Base-by-base conservation (phyloP, 2,329 filamentous ascomycete species). In the Cladosporium sp. region DNA sequence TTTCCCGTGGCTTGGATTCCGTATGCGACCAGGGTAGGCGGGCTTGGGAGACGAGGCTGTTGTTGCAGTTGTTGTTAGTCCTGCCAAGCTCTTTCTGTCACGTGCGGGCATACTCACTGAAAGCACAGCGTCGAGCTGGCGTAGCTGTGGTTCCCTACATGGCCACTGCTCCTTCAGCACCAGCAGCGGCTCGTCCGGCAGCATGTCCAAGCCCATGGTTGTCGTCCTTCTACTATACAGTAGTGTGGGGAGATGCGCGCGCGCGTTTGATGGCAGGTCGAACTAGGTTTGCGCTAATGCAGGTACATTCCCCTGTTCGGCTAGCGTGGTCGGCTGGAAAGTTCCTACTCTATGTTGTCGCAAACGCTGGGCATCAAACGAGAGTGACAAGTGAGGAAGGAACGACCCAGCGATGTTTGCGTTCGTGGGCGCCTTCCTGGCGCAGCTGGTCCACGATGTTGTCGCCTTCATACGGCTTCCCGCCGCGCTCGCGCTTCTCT, bases 1-100 rank as follows among this genome's bases (percentile, higher is more conserved):
- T 98, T 98, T 49, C 93, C 94, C 0, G 93, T 96, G 2, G 92
- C 90, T 73, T 93, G 89, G 34, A 93, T 87, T 60, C 95, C 95
- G 77, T 98, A 89, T 59, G 96, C 78, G 26, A 97, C 88, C 12
- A 97, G 78, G 67, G 91, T 91, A 12, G 87, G 83, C 65, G 90
- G 91, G 65, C 87, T 89, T 34, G 91, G 89, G n/a, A 89, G 83
- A 57, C 81, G 78, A 26, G 88, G 86, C 87, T 92, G 74, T 47
- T 15, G 61, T 41, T 52, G 49, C 49, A 52, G 12, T 8, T 52
- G 49, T 28, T 52, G 28, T 26, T 1, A 47, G 41, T 47, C 2
- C 8, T n/a, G 3, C n/a, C 41, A 21, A 24, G 41, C 15, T 49
- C 26, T 41, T 28, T 21, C 41, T 47, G 10, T 47, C 41, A 47